A percentile compares a stretch with the other conserved stretches of the same genome.
phyloP scores from a whole-genome alignment of 2,329 filamentous ascomycete species.

The Fusarium pininemorale region DNA sequence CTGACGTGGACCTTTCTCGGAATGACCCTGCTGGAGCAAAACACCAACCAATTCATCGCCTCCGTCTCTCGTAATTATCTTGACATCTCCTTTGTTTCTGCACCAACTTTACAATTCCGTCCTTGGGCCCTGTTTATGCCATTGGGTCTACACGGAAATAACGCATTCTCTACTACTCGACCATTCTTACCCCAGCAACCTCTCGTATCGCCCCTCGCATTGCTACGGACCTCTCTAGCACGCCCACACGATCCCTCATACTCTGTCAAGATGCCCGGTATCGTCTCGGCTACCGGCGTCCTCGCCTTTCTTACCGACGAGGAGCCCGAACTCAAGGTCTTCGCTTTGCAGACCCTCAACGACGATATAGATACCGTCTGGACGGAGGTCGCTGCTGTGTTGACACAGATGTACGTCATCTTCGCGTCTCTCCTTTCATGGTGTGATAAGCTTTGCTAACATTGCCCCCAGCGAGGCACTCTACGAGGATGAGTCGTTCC shows the following conservation, averaged over 20 bases:
- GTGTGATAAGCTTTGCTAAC: conserved; percentile 14
- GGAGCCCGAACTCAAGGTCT: conserved; percentile 92
- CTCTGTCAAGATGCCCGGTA: conserved; percentile 77
- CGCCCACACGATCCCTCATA: conserved; percentile 31
- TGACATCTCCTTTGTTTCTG: conserved; percentile 13
- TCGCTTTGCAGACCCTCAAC: conserved; percentile 94
- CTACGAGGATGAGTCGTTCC: conserved; percentile 95
- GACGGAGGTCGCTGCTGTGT: conserved; percentile 93
- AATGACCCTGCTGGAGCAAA: conserved; percentile 44
- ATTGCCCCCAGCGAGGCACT: conserved; percentile 79
- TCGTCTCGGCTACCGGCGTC: conserved; percentile 93
- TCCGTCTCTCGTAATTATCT: conserved; percentile 25
- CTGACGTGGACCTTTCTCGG: conserved; percentile 56
- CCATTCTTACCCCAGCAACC: conserved; percentile 25
- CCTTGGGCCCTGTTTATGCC: conserved; percentile 33
- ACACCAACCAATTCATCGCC: conserved; percentile 39
- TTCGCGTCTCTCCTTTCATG: background rate
- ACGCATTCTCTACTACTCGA: conserved; percentile 20
- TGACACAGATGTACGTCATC: conserved; percentile 83
- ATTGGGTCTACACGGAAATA: conserved; percentile 34
- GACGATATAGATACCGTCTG: conserved; percentile 96
- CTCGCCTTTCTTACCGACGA: conserved; percentile 96
- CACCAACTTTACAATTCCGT: conserved; percentile 6
- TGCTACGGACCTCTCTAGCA: conserved; percentile 27
- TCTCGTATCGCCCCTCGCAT: conserved; percentile 29